Base-by-base conservation (phyloP, 2,329 filamentous ascomycete genomes). In the Colletotrichum sp. region DNA sequence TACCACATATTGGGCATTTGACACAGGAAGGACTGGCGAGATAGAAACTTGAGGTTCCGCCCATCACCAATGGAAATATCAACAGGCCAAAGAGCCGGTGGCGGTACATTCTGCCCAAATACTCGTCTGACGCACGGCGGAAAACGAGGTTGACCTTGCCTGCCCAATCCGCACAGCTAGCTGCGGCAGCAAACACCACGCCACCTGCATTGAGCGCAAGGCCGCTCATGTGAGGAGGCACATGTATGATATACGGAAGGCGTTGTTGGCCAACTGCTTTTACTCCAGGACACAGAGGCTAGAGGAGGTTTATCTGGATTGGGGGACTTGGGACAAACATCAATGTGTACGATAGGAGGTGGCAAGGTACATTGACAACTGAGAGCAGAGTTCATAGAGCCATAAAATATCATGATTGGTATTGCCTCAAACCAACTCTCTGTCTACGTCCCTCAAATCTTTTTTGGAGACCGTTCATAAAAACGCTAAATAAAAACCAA, bases 1-100 rank as follows among this genome's bases (percentile, higher is more conserved):
- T 77, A 32, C 49, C 71, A 16, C 65, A 75, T 25, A 75, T 75
- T 32, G 34, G 61, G 49, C 75, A 71, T 55, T 55, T 75, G 39
- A 74, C 72, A 44, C 75, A 67, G 49, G 71, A 77, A 22, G 75
- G 71, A 19, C 55, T 77, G 25, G 75, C 75, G 39, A 69, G 72
- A 34, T 77, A 77, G 71, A 25, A 63, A 22, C 59, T 32, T 16
- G 59, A 63, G 59, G 59, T 63, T 63, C 59, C 59, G 59, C 29
- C 59, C n/a, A 34, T 25, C 59, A 34, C 27, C 4, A 61, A 63
- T 16, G 30, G 59, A 36, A 13, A 32, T 11, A 63, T 36, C 22
- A 27, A 15, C 12, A 16, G 27, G 29, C 39, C 44, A 52, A 36
- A 34, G 32, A 34, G 59, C 30, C 30, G 30, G 19, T 63, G 59